Conservation (phyloP, 1,284 basidiomycete species). For the Apiotrichum gracile region DNA sequence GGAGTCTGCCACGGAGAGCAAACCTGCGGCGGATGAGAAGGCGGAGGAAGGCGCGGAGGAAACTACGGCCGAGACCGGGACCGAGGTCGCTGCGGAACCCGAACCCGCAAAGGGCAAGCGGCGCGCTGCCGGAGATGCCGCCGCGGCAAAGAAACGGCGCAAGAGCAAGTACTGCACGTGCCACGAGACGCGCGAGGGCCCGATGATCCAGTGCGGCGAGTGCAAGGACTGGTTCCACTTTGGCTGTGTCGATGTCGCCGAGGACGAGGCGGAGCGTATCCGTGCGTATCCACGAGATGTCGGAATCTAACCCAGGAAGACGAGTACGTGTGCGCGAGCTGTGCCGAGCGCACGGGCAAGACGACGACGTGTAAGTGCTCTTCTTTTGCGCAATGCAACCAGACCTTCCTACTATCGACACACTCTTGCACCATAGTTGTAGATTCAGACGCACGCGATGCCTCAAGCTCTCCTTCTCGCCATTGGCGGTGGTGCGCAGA, state of each 20-base stretch:
- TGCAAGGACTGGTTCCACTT: slow-evolving; percentile 46
- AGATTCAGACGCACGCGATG: slow-evolving; percentile 7
- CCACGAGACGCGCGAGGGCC: slow-evolving; percentile 24
- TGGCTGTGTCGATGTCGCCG: slow-evolving; percentile 26
- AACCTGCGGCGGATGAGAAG: not conserved
- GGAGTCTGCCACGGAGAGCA: not conserved
- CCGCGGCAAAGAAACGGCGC: slow-evolving; percentile 10
- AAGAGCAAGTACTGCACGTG: slow-evolving; percentile 34
- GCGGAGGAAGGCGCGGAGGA: not conserved
- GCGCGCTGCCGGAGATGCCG: not conserved
- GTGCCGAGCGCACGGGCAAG: slow-evolving; percentile 25
- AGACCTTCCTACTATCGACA: not conserved
- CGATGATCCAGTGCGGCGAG: slow-evolving; percentile 43
- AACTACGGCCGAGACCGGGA: too few relatives aligned
- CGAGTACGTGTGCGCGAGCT: slow-evolving; percentile 30
- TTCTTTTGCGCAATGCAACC: not conserved
- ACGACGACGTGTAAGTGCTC: slow-evolving; percentile 36
- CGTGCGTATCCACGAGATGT: slow-evolving; percentile 22
- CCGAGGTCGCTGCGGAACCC: not conserved
- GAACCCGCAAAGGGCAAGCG: not conserved
- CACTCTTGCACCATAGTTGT: not conserved
- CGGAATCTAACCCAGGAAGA: slow-evolving; percentile 18
- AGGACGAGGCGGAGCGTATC: slow-evolving; percentile 33
- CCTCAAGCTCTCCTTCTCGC: not conserved
- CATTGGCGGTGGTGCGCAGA: not conserved